Base-by-base conservation (phyloP, 441 rosid genomes). In the Euphorbia corollata region DNA sequence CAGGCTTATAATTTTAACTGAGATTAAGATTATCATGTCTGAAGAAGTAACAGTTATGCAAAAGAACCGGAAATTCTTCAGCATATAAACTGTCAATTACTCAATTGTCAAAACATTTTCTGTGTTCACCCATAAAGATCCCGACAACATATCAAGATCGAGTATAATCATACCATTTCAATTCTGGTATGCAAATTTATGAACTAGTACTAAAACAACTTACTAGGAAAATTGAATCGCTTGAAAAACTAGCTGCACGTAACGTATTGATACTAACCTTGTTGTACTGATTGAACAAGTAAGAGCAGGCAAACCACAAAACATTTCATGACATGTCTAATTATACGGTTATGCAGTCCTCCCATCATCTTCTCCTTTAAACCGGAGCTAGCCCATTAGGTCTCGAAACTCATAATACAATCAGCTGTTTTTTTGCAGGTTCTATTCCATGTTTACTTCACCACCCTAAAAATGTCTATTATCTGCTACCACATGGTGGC, bases 301-400 rank as follows among this genome's bases (percentile, higher is more conserved):
- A 74, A 45, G 70, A 78, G 54, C 34, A 83, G 74, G 79, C 78
- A 81, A 63, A 77, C 36, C 48, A 68, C 43, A 13, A 68, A 62
- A 47, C 61, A 73, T 50, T 18, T n/a, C n/a, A n/a, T 72, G 72
- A 70, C 64, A 64, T 60, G n/a, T 73, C 65, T 74, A 61, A 71
- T 62, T 20, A 59, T 69, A 85, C 79, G 66, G 64, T 2, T 41
- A 54, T 70, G 68, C 79, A 69, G 61, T 63, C 78, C 65, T 78
- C 39, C 85, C 87, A 79, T 86, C 84, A 80, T 84, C 82, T 61
- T 72, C 80, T 81, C 84, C 79, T 81, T 76, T 75, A 72, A 68
- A 74, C 67, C 65, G 66, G 82, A 81, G 65, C 43, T 50, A 36
- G 64, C 72, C 75, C 87, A 83, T 83, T 64, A 69, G 72, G 66